These are phyloP conservation scores for Clonostachys byssicola DNA, from an alignment of 2,329 filamentous ascomycete genomes.

Conservation along the genomic window DNA sequence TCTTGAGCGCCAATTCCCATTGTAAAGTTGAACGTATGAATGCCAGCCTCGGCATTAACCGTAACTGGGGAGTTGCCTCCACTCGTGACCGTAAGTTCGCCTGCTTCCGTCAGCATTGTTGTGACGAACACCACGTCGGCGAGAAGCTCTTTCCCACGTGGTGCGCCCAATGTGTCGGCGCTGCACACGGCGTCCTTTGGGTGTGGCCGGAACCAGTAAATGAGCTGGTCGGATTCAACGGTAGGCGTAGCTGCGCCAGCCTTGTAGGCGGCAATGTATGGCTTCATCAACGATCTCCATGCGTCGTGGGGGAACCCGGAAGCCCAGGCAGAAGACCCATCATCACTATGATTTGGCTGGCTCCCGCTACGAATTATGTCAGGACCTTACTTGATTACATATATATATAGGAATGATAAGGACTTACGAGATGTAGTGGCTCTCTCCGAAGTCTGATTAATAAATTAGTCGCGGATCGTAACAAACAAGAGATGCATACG, in stretches of 20 bases:
- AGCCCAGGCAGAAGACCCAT: slow-evolving; percentile 40
- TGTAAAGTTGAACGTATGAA: slow-evolving; percentile 11
- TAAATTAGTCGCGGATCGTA: neutral
- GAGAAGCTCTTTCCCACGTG: slow-evolving; percentile 9
- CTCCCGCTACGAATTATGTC: slow-evolving; percentile 4
- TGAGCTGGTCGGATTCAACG: slow-evolving; percentile 13
- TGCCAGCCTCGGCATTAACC: slow-evolving; percentile 8
- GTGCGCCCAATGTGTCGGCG: slow-evolving; percentile 8
- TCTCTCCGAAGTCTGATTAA: slow-evolving; percentile 10
- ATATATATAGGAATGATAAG: neutral
- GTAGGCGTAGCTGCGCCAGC: slow-evolving; percentile 6
- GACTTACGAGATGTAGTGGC: slow-evolving; percentile 13
- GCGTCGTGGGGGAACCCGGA: slow-evolving; percentile 34
- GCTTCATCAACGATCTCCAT: slow-evolving; percentile 11
- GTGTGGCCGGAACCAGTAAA: slow-evolving; percentile 14
- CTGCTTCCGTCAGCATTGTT: slow-evolving; percentile 11
- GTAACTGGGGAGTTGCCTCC: slow-evolving; percentile 7
- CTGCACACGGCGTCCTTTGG: slow-evolving; percentile 9
- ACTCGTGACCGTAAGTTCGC: slow-evolving; percentile 10
- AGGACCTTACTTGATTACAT: neutral
- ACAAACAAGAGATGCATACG: neutral
- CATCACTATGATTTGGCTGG: slow-evolving; percentile 25
- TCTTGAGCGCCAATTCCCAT: slow-evolving; percentile 11
- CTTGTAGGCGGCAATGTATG: slow-evolving; percentile 13
- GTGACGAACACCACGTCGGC: slow-evolving; percentile 12